A percentile compares a stretch with the other conserved stretches of the same genome.
phyloP scores from a whole-genome alignment of 2,329 filamentous ascomycete genomes.

The Plenodomus biglobosus region DNA sequence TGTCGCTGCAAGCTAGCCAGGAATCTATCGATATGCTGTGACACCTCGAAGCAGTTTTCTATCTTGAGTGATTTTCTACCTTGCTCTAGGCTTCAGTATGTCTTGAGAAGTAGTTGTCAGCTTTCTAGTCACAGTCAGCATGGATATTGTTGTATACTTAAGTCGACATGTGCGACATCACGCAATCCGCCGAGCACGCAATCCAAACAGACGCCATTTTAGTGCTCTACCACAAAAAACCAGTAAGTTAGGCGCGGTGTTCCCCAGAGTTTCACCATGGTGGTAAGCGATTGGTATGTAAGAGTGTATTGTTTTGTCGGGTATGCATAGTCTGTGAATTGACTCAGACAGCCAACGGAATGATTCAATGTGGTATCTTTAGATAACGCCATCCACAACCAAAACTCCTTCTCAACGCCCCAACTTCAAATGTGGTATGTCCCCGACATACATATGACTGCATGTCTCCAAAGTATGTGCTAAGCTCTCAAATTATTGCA shows the following conservation, averaged over 20 bases:
- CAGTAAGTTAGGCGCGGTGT: not conserved
- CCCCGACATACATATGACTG: too few relatives aligned
- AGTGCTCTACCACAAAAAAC: conserved; percentile 12
- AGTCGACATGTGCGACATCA: conserved; percentile 31
- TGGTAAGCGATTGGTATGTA: not conserved
- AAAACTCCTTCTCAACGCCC: too few relatives aligned
- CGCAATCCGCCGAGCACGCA: conserved; percentile 36
- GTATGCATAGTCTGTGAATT: not conserved
- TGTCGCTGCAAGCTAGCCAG: not conserved
- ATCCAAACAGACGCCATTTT: conserved; percentile 24
- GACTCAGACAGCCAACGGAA: not conserved
- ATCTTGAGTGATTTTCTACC: too few relatives aligned
- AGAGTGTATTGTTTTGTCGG: not conserved
- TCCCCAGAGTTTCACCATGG: not conserved
- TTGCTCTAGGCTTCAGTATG: not conserved
- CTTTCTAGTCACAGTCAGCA: not conserved
- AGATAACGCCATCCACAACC: not conserved
- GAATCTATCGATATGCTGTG: not conserved
- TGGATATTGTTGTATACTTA: conserved; percentile 11
- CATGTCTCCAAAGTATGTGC: too few relatives aligned
- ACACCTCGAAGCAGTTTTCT: too few relatives aligned
- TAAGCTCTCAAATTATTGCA: too few relatives aligned
- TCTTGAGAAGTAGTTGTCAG: not conserved
- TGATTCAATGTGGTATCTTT: not conserved
- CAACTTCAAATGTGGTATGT: too few relatives aligned